These are phyloP conservation scores for Nidula niveotomentosa DNA, from an alignment of 1,284 basidiomycete genomes.

Conservation along the genomic window DNA sequence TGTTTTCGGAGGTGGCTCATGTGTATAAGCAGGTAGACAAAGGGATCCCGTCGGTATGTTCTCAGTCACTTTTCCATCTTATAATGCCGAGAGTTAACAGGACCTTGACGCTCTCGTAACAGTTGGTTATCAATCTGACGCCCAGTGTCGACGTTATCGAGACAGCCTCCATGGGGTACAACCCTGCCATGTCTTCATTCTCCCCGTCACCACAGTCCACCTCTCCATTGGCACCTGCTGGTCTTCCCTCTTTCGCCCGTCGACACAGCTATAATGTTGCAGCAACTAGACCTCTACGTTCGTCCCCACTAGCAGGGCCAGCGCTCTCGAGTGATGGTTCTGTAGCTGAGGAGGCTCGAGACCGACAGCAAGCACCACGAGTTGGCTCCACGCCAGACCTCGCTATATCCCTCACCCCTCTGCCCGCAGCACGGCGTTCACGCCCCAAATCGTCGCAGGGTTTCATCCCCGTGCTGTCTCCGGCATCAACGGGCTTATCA, in stretches of 20 bases:
- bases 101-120: background rate
- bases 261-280: constrained; percentile 1
- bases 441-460: constrained; percentile 1
- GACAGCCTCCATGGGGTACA: background rate
- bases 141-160: background rate
- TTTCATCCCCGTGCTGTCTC: background rate
- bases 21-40: background rate
- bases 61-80: background rate
- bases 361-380: constrained; percentile 5
- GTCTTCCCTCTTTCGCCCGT: background rate
- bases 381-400: constrained; percentile 10
- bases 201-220: background rate
- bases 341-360: background rate
- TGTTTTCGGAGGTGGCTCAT: background rate
- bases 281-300: constrained; percentile 27
- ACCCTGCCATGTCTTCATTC: background rate
- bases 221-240: no score
- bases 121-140: background rate
- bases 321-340: constrained; percentile 16
- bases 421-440: constrained; percentile 3
- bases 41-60: background rate
- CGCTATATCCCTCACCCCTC: constrained; percentile 1
- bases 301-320: constrained; percentile 37
- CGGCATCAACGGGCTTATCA: background rate
- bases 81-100: background rate